These are phyloP conservation scores for Populus tomentosa DNA, from an alignment of 441 rosid genomes.

Conservation along the genomic window DNA sequence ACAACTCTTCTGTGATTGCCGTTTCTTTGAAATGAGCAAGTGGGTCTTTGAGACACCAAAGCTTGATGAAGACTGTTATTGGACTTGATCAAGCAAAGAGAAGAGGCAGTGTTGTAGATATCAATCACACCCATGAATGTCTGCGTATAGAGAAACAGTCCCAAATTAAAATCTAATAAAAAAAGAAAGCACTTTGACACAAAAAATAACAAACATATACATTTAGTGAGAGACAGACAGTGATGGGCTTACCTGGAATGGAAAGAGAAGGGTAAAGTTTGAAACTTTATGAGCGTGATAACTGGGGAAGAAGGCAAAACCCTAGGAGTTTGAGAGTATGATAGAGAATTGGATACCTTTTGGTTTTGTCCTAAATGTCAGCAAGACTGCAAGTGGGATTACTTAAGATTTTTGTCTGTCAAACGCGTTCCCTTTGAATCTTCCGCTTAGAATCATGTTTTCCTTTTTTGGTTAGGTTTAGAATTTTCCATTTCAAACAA, in stretches of 20 bases:
- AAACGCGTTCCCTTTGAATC: too few relatives aligned
- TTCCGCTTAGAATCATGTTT: too few relatives aligned
- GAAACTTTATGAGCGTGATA: not conserved
- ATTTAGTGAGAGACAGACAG: not conserved
- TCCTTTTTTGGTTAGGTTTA: not conserved
- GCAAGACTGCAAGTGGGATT: not conserved
- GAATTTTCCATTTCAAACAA: too few relatives aligned
- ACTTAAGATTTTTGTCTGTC: too few relatives aligned
- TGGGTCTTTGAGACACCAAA: conserved; percentile 21
- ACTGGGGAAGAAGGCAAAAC: not conserved
- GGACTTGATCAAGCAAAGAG: conserved; percentile 33
- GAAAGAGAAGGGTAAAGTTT: not conserved
- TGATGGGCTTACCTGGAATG: not conserved
- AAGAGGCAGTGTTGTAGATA: conserved; percentile 27
- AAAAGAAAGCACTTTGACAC: not conserved
- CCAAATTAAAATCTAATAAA: not conserved
- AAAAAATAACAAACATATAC: not conserved
- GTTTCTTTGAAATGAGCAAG: conserved; percentile 23
- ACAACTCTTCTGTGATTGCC: conserved; percentile 26
- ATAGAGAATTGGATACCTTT: not conserved
- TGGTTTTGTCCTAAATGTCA: not conserved
- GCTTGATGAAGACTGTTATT: conserved; percentile 21
- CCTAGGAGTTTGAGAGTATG: not conserved
- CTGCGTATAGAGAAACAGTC: conserved; percentile 11
- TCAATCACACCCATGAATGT: conserved; percentile 55